A percentile compares a stretch with the other conserved stretches of the same genome.
Conservation (phyloP, 192 early-diverging fungal genomes). For the Coemansia sp. region DNA sequence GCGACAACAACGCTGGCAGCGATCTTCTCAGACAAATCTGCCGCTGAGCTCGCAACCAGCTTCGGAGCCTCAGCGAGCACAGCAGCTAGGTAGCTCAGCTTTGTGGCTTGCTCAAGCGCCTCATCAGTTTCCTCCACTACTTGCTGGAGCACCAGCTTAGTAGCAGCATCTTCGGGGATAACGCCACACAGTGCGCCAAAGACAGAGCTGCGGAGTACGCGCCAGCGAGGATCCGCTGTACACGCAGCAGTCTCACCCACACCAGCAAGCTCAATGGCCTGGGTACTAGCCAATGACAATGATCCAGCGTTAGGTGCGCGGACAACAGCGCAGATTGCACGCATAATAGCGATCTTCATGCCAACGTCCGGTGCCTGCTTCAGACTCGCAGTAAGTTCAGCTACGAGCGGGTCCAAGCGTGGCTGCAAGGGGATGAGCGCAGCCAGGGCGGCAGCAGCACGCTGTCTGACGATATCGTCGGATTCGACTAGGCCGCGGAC, state of each 20-base stretch:
- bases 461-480: conserved; percentile 73
- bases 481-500: conserved; percentile 84
- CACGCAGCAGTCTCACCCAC: conserved; percentile 11
- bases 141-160: conserved; percentile 26
- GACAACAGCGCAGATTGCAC: conserved; percentile 35
- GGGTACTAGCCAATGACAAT: conserved; percentile 32
- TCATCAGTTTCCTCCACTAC: conserved; percentile 17
- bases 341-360: conserved; percentile 38
- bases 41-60: conserved; percentile 48
- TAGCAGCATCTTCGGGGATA: conserved; percentile 19
- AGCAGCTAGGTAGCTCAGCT: conserved; percentile 74
- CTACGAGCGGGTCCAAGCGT: conserved; percentile 47
- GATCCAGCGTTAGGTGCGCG: conserved; percentile 20
- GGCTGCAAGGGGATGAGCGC: conserved; percentile 55
- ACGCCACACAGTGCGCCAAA: conserved; percentile 45
- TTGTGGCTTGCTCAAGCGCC: conserved; percentile 57
- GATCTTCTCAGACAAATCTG: conserved; percentile 62
- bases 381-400: conserved; percentile 37
- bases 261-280: conserved; percentile 35
- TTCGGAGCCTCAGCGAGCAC: conserved; percentile 66
- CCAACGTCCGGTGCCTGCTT: conserved; percentile 25
- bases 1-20: conserved; percentile 62
- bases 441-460: conserved; percentile 76
- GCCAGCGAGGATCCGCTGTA: conserved; percentile 29
- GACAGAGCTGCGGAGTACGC: conserved; percentile 23